These are phyloP conservation scores for Aplosporella prunicola DNA, from an alignment of 2,329 filamentous ascomycete genomes.

Conservation along the genomic window DNA sequence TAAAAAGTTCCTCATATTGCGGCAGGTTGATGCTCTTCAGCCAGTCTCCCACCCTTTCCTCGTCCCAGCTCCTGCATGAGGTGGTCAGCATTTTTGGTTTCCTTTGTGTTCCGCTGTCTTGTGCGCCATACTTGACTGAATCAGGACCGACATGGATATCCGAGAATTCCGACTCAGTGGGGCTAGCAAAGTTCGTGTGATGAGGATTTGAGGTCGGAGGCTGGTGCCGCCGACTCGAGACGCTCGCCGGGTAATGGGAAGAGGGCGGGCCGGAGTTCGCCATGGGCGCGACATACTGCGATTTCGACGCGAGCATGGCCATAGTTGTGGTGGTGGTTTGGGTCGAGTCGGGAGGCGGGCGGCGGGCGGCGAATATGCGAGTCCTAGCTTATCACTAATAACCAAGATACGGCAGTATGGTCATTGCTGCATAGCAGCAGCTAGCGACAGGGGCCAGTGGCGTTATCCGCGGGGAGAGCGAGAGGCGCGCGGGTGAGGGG, in stretches of 20 bases:
- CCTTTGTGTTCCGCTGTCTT: background rate
- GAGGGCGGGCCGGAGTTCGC: constrained; percentile 20
- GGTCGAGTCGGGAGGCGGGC: background rate
- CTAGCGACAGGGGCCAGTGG: too few species aligned
- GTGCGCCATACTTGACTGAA: constrained; percentile 33
- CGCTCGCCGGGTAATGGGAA: constrained; percentile 25
- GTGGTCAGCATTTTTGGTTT: too few species aligned
- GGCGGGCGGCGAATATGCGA: too few species aligned
- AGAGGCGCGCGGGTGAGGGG: too few species aligned
- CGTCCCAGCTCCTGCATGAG: constrained; percentile 61
- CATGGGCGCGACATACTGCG: constrained; percentile 52
- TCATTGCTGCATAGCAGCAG: too few species aligned
- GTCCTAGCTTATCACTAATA: too few species aligned
- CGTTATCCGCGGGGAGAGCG: too few species aligned
- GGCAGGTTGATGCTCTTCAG: constrained; percentile 82
- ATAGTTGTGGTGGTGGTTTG: constrained; percentile 34
- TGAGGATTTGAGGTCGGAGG: constrained; percentile 25
- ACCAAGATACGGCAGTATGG: too few species aligned
- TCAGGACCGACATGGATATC: constrained; percentile 65
- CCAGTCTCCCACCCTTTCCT: constrained; percentile 86
- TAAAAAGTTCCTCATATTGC: constrained; percentile 87
- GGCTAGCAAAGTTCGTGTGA: constrained; percentile 59
- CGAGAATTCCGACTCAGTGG: constrained; percentile 88
- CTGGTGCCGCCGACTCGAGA: constrained; percentile 28
- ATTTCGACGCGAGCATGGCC: constrained; percentile 72